A percentile compares a stretch with the other conserved stretches of the same genome.
Conservation (phyloP, 352 stramenopile species). For the Phytophthora tubulina region DNA sequence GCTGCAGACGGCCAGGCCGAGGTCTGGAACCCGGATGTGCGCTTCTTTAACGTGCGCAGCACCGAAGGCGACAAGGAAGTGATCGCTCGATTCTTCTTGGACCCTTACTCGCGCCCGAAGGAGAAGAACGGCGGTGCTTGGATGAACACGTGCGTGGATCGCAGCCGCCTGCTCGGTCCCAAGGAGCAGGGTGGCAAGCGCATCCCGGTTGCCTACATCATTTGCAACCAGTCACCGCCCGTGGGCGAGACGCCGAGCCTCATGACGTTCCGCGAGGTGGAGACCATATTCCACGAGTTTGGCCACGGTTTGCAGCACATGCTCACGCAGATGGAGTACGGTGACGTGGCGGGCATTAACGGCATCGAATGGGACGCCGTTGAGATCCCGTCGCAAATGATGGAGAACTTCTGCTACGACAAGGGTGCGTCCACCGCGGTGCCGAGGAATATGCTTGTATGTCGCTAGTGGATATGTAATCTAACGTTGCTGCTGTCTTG, state of each 20-base stretch:
- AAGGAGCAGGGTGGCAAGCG: conserved; percentile 63
- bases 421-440: conserved; percentile 57
- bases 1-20: conserved; percentile 71
- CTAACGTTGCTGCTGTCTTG: conserved; percentile 15
- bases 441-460: conserved; percentile 44
- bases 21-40: conserved; percentile 96
- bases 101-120: conserved; percentile 96
- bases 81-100: conserved; percentile 97
- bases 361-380: conserved; percentile 99
- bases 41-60: conserved; percentile 95
- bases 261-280: conserved; percentile 98
- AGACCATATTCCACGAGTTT: conserved; percentile 97
- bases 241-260: conserved; percentile 94
- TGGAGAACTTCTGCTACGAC: conserved; percentile 99
- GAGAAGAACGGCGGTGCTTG: conserved; percentile 98
- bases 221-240: conserved; percentile 97
- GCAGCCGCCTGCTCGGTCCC: conserved; percentile 86
- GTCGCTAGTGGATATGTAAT: background rate
- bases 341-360: conserved; percentile 97
- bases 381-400: conserved; percentile 98
- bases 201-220: conserved; percentile 97
- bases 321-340: conserved; percentile 96
- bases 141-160: conserved; percentile 98
- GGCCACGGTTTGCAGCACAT: conserved; percentile 99
- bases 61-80: conserved; percentile 75